Conservation (phyloP, 2,329 filamentous ascomycete species). For the Epichloe coenophiala region DNA sequence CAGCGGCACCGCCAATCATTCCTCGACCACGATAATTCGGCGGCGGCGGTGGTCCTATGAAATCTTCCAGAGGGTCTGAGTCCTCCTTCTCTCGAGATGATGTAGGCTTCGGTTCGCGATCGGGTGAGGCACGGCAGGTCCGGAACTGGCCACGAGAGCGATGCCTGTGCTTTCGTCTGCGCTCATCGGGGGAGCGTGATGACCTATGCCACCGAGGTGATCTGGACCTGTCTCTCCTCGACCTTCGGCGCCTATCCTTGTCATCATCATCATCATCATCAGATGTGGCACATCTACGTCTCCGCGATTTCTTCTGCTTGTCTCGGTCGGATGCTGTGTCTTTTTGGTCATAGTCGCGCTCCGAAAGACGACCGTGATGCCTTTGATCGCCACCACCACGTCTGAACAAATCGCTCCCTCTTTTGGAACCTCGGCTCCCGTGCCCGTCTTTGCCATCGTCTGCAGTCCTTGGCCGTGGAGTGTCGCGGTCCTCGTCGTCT, state of each 20-base stretch:
- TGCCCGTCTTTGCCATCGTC: slow-evolving; percentile 9
- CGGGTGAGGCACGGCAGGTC: neutral
- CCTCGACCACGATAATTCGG: slow-evolving; percentile 52
- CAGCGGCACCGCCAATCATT: slow-evolving; percentile 42
- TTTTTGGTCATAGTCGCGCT: slow-evolving; percentile 9
- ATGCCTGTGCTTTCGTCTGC: slow-evolving; percentile 19
- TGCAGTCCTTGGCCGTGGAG: slow-evolving; percentile 5
- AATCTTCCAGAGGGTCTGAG: slow-evolving; percentile 61
- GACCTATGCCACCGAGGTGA: slow-evolving; percentile 15
- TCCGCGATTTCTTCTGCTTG: neutral
- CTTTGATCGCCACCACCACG: slow-evolving; percentile 1
- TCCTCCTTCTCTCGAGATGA: slow-evolving; percentile 11
- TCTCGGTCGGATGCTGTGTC: slow-evolving; percentile 4
- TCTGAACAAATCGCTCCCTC: neutral
- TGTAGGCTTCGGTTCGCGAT: neutral
- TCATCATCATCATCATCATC: neutral
- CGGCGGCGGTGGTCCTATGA: slow-evolving; percentile 62
- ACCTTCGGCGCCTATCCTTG: slow-evolving; percentile 5
- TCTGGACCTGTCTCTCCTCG: slow-evolving; percentile 9
- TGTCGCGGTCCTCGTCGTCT: neutral
- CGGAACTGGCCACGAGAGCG: slow-evolving; percentile 12
- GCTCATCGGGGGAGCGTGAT: slow-evolving; percentile 18
- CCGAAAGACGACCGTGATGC: slow-evolving; percentile 14
- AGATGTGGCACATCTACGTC: neutral
- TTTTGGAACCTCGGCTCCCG: neutral